Percentiles rank a stretch among this genome's conserved stretches.
Conservation (phyloP, 257 asterid species). For the Solanum lycopersicoides region DNA sequence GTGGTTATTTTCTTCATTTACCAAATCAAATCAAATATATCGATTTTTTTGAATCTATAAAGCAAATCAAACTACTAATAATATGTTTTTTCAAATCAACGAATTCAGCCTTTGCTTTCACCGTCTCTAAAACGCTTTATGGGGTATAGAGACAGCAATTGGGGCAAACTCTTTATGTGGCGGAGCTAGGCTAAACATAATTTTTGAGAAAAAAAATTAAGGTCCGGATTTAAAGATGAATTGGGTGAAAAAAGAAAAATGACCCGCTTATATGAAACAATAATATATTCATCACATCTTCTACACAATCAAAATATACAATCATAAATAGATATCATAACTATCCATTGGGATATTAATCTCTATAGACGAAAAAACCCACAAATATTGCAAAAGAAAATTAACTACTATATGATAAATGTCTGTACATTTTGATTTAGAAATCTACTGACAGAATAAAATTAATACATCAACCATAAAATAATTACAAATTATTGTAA, state of each 20-base stretch:
- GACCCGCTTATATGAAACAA: not conserved
- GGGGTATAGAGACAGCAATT: not conserved
- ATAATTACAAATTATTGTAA: not conserved
- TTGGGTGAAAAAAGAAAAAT: not conserved
- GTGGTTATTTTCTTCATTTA: not conserved
- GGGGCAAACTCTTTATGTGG: not conserved
- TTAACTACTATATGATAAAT: not conserved
- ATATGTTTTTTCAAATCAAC: not conserved
- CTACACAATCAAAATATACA: not conserved
- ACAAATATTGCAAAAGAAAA: no score
- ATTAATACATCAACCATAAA: not conserved
- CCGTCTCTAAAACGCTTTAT: not conserved
- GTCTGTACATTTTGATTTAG: no score
- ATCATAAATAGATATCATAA: no score
- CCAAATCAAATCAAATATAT: not conserved
- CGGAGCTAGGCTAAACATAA: not conserved
- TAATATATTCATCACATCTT: not conserved
- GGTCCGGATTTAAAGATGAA: no score
- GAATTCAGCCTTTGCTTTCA: no score
- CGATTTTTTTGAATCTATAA: no score
- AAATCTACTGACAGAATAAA: no score
- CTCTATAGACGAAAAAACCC: not conserved
- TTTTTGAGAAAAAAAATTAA: not conserved
- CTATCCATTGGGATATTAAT: not conserved
- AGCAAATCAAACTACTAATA: no score